Evolutionary conservation across 2,329 filamentous ascomycete species (phyloP).

Genomic region (Phaeosphaeriaceae sp.): DNA sequence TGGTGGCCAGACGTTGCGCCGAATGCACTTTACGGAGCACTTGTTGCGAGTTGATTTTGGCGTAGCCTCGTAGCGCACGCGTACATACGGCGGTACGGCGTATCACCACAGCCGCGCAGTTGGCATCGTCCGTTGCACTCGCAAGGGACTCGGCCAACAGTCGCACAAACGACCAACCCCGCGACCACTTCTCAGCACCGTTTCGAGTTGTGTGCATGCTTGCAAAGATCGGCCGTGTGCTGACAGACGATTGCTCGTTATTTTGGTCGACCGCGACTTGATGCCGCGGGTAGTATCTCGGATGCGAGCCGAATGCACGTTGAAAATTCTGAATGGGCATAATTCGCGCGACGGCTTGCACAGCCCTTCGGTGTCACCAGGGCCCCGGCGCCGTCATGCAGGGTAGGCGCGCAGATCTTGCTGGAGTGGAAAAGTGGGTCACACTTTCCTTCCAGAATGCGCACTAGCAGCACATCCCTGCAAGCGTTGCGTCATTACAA

Average conservation of each 20-base stretch:
- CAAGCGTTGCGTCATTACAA: conserved; percentile 22
- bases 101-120: conserved; percentile 1
- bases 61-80: conserved; percentile 3
- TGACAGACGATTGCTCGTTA: conserved; percentile 24
- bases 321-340: conserved; percentile 23
- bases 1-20: conserved; percentile 19
- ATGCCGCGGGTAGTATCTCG: conserved; percentile 21
- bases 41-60: conserved; percentile 1
- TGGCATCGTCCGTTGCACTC: conserved; percentile 4
- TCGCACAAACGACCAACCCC: not conserved
- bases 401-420: conserved; percentile 23
- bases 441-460: conserved; percentile 21
- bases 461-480: conserved; percentile 21
- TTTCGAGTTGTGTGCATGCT: conserved; percentile 5
- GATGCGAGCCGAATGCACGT: conserved; percentile 31
- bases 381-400: conserved; percentile 20
- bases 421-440: conserved; percentile 2
- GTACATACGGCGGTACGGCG: conserved; percentile 5
- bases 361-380: conserved; percentile 26
- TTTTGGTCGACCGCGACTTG: conserved; percentile 19
- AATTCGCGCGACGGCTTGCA: conserved; percentile 16
- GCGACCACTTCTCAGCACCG: not conserved
- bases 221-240: conserved; percentile 14
- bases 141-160: not conserved
- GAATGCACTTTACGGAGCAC: conserved; percentile 5